phyloP scores from a whole-genome alignment of 495 filamentous ascomycete species.

The Lichina pygmaea region DNA sequence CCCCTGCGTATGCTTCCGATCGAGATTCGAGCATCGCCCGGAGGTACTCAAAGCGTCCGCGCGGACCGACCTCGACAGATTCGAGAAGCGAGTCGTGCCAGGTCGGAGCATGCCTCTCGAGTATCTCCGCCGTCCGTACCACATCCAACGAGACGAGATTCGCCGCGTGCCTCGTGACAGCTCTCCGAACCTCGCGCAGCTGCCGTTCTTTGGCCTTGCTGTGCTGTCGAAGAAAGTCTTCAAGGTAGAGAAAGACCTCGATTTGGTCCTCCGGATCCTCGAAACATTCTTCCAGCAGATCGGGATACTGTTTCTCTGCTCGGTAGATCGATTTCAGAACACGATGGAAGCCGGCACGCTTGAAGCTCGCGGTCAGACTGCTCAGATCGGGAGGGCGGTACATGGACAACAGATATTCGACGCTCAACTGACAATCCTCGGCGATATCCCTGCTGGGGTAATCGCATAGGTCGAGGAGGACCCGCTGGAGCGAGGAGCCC shows the following conservation, averaged over 20 bases:
- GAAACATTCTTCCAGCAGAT: conserved; percentile 57
- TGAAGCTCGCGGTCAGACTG: conserved; percentile 46
- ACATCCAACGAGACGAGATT: conserved; percentile 48
- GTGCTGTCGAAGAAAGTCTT: conserved; percentile 50
- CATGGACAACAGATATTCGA: conserved; percentile 78
- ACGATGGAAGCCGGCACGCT: conserved; percentile 67
- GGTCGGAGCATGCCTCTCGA: conserved; percentile 36
- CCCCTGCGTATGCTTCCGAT: conserved; percentile 15
- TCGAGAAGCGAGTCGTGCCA: conserved; percentile 45
- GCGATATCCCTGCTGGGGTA: conserved; percentile 58
- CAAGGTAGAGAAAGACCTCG: conserved; percentile 49
- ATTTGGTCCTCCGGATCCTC: conserved; percentile 56
- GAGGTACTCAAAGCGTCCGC: conserved; percentile 52
- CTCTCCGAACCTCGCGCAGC: conserved; percentile 40
- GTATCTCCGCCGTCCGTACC: conserved; percentile 33
- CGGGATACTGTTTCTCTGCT: conserved; percentile 51
- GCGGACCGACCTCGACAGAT: conserved; percentile 31
- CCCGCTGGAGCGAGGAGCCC: conserved; percentile 55
- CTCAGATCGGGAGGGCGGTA: conserved; percentile 72
- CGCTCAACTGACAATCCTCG: conserved; percentile 85
- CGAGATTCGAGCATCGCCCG: conserved; percentile 50
- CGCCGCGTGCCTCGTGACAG: conserved; percentile 38
- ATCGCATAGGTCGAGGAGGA: conserved; percentile 58
- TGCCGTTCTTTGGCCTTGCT: conserved; percentile 49
- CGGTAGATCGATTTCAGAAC: conserved; percentile 77